Conservation (phyloP, 805 yeast genomes). For the Diddensiella caesifluorescens region DNA sequence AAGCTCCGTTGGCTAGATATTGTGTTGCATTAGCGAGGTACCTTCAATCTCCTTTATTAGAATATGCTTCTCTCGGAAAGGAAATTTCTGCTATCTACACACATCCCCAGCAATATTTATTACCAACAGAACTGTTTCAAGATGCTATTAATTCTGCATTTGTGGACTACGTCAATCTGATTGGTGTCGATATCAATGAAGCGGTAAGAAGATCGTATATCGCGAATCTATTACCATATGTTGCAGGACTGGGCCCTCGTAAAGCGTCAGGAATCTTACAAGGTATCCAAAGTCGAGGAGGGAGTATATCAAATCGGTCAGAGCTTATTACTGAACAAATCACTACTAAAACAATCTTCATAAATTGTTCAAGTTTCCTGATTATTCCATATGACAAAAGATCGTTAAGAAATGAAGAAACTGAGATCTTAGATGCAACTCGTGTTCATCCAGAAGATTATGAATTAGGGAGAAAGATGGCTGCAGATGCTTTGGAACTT, state of each 20-base stretch:
- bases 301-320: constrained; percentile 59
- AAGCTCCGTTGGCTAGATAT: constrained; percentile 73
- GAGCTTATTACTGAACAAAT: constrained; percentile 79
- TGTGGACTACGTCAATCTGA: constrained; percentile 85
- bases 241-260: constrained; percentile 93
- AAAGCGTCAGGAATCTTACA: constrained; percentile 84
- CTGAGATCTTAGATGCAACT: constrained; percentile 86
- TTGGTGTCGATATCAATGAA: constrained; percentile 89
- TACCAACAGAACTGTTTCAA: constrained; percentile 56
- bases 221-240: constrained; percentile 66
- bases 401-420: constrained; percentile 44
- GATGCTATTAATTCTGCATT: constrained; percentile 73
- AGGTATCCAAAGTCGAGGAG: constrained; percentile 66
- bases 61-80: constrained; percentile 75
- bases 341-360: constrained; percentile 72
- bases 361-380: constrained; percentile 88
- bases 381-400: constrained; percentile 66
- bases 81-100: constrained; percentile 59
- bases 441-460: constrained; percentile 98
- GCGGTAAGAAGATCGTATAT: constrained; percentile 73
- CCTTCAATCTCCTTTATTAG: constrained; percentile 87
- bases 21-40: constrained; percentile 88
- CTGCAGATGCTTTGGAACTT: constrained; percentile 93
- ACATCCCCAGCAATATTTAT: constrained; percentile 65
- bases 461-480: constrained; percentile 93